These are phyloP conservation scores for Cyclotella distinguenda DNA, from an alignment of 108 stramenopile species.

Conservation along the genomic window DNA sequence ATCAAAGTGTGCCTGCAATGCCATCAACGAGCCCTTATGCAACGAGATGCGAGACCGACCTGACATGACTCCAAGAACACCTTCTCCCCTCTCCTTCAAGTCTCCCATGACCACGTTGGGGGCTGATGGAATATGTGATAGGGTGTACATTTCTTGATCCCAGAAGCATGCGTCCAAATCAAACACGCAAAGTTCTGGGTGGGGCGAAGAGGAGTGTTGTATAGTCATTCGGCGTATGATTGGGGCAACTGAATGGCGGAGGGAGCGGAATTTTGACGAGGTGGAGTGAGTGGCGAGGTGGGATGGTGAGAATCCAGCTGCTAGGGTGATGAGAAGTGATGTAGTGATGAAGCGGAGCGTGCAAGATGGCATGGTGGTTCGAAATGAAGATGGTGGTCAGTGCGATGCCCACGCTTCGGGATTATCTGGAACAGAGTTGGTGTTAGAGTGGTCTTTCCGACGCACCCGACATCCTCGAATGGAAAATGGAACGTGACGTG, in stretches of 20 bases:
- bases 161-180: constrained; percentile 91
- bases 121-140: constrained; percentile 54
- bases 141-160: constrained; percentile 90
- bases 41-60: constrained; percentile 69
- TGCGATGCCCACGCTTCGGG: too few species aligned
- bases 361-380: too few species aligned
- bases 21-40: constrained; percentile 65
- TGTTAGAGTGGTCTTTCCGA: too few species aligned
- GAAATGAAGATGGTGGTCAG: too few species aligned
- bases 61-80: constrained; percentile 73
- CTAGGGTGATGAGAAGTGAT: constrained; percentile 3
- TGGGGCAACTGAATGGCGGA: constrained; percentile 5
- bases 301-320: neutral
- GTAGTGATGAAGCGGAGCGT: constrained; percentile 6
- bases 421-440: too few species aligned
- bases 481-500: too few species aligned
- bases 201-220: neutral
- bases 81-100: constrained; percentile 75
- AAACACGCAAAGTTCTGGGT: constrained; percentile 63
- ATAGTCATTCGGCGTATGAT: constrained; percentile 11
- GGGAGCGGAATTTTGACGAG: neutral
- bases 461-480: too few species aligned
- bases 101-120: constrained; percentile 61
- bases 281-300: neutral
- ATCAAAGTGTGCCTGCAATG: constrained; percentile 73